Conservation (phyloP, 257 asterid genomes). For the Jaltomata sinuosa region DNA sequence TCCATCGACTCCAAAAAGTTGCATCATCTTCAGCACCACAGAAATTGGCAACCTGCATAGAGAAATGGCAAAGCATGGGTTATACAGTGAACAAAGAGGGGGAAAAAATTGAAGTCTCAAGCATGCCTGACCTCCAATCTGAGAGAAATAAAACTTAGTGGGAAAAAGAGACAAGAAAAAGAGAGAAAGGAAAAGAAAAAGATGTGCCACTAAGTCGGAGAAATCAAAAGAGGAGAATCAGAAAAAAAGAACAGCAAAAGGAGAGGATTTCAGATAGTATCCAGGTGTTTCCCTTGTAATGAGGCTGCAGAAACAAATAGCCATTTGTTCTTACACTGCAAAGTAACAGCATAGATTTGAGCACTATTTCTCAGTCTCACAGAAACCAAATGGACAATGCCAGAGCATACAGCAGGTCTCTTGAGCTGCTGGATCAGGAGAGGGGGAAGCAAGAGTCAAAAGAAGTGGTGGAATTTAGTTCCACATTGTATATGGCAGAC, state of each 20-base stretch:
- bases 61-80: neutral
- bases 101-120: neutral
- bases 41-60: constrained; percentile 86
- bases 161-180: neutral
- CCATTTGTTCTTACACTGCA: neutral
- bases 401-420: neutral
- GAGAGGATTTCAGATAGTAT: neutral
- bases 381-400: neutral
- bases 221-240: neutral
- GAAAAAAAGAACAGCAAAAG: neutral
- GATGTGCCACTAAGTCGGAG: neutral
- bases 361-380: neutral
- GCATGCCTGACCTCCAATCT: neutral
- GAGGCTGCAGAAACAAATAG: neutral
- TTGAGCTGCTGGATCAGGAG: neutral
- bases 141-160: neutral
- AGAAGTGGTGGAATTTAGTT: neutral
- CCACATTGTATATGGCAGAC: neutral
- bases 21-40: constrained; percentile 94
- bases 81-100: neutral
- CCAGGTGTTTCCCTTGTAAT: neutral
- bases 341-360: neutral
- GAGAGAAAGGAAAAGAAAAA: neutral
- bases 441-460: neutral
- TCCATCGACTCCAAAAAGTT: constrained; percentile 98